These are phyloP conservation scores for Simmondsia chinensis DNA, from an alignment of 148 eudicot genomes.

Conservation along the genomic window DNA sequence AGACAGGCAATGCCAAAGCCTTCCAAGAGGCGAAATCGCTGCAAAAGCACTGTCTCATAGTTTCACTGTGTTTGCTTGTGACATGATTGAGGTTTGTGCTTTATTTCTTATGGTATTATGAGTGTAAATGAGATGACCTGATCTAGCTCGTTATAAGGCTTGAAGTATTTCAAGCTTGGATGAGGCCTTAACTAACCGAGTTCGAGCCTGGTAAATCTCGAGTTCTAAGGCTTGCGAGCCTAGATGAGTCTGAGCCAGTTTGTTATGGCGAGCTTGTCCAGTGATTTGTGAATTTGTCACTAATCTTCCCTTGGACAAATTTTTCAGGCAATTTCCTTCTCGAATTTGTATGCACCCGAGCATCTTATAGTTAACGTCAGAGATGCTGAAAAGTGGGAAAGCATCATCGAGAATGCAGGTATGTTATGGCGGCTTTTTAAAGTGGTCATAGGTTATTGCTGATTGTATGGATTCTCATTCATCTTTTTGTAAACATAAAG, in stretches of 20 bases:
- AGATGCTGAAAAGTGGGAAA: constrained; percentile 99
- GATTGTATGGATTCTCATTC: no score
- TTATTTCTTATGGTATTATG: not conserved
- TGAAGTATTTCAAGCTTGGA: no score
- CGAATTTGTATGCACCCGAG: constrained; percentile 94
- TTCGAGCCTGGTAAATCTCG: no score
- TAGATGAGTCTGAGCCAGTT: no score
- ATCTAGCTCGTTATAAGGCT: no score
- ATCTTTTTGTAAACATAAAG: no score
- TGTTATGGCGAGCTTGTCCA: no score
- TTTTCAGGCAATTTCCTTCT: constrained; percentile 76
- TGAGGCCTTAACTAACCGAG: no score
- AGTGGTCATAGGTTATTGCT: no score
- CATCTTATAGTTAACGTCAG: constrained; percentile 89
- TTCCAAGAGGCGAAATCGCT: constrained; percentile 90
- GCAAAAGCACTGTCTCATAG: constrained; percentile 83
- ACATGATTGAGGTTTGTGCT: constrained; percentile 90
- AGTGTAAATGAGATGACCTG: not conserved
- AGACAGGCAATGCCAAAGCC: constrained; percentile 67
- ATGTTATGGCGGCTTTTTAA: not conserved
- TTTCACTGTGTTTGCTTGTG: constrained; percentile 70
- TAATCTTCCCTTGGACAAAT: constrained; percentile 1
- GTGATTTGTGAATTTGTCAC: not conserved
- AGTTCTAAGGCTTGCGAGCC: no score
- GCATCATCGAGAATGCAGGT: constrained; percentile 93